phyloP scores from a whole-genome alignment of 371 early-diverging fungal species.

The Rhizoclosmatium hyalinum region DNA sequence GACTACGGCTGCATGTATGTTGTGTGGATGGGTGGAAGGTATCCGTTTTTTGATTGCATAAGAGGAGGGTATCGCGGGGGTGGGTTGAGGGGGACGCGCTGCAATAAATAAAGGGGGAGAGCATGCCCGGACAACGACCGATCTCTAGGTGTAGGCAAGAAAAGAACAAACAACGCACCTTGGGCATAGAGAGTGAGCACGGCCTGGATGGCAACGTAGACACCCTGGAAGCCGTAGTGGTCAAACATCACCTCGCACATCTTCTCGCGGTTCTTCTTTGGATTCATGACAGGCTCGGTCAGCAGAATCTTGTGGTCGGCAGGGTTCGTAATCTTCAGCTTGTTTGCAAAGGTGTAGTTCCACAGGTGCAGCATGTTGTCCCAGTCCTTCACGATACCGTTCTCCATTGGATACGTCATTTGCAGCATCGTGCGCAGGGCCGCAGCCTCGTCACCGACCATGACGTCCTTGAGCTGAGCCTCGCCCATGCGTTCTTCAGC shows the following conservation, averaged over 20 bases:
- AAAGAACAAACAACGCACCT: constrained; percentile 60
- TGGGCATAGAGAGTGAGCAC: constrained; percentile 97
- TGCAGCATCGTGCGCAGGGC: constrained; percentile 84
- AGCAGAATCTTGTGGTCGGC: constrained; percentile 88
- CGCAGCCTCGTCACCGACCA: constrained; percentile 97
- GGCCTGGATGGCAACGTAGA: constrained; percentile 96
- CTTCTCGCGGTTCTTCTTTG: constrained; percentile 86
- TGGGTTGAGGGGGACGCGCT: too few species aligned
- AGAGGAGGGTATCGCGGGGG: too few species aligned
- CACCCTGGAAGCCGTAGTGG: constrained; percentile 89
- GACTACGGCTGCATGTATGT: too few species aligned
- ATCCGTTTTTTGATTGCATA: too few species aligned
- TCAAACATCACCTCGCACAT: constrained; percentile 97
- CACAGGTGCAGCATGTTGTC: constrained; percentile 97
- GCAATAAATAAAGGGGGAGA: too few species aligned
- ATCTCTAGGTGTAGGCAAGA: too few species aligned
- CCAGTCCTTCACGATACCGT: constrained; percentile 98
- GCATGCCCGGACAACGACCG: too few species aligned
- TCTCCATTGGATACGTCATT: constrained; percentile 97
- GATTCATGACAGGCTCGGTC: constrained; percentile 97
- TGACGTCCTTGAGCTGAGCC: constrained; percentile 84
- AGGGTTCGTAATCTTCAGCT: constrained; percentile 82
- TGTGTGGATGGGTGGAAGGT: too few species aligned
- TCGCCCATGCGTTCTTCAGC: constrained; percentile 90
- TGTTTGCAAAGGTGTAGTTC: constrained; percentile 96